Conservation (phyloP, 1,284 basidiomycete genomes). For the Takashimella koratensis region DNA sequence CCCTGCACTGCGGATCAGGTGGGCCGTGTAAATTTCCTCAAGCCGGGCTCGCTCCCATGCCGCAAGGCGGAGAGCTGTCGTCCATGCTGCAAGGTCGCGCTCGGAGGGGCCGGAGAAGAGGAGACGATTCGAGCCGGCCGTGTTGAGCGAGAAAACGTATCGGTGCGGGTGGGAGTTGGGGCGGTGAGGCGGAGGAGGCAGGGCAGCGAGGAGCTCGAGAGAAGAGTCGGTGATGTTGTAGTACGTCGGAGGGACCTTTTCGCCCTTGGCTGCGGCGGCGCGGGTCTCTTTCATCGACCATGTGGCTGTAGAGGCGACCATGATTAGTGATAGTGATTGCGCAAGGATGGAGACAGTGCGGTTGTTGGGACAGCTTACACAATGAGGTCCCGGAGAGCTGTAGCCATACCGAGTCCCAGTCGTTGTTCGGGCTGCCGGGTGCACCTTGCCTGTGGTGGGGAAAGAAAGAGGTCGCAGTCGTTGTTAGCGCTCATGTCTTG, state of each 20-base stretch:
- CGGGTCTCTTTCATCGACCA: constrained; percentile 51
- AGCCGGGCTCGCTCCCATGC: constrained; percentile 94
- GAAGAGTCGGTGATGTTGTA: constrained; percentile 49
- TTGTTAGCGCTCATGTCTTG: not conserved
- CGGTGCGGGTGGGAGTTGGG: constrained; percentile 53
- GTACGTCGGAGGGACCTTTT: constrained; percentile 46
- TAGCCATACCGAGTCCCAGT: constrained; percentile 90
- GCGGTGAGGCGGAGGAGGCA: constrained; percentile 52
- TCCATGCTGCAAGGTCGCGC: constrained; percentile 76
- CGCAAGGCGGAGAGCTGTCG: constrained; percentile 81
- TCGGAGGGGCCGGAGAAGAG: constrained; percentile 80
- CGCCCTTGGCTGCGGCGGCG: constrained; percentile 44
- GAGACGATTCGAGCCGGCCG: constrained; percentile 85
- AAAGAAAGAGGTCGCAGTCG: constrained; percentile 62
- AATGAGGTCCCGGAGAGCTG: constrained; percentile 90
- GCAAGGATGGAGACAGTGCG: too few relatives aligned
- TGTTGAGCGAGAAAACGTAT: constrained; percentile 88
- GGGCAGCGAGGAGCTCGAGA: constrained; percentile 54
- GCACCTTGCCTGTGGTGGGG: constrained; percentile 70
- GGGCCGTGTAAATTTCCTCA: constrained; percentile 96
- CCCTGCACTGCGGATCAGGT: constrained; percentile 71
- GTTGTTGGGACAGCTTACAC: constrained; percentile 56
- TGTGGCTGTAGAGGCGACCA: constrained; percentile 29
- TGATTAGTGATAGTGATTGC: too few relatives aligned
- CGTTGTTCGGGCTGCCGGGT: constrained; percentile 73